Conservation (phyloP, 805 yeast genomes). For the Spathaspora girioi region DNA sequence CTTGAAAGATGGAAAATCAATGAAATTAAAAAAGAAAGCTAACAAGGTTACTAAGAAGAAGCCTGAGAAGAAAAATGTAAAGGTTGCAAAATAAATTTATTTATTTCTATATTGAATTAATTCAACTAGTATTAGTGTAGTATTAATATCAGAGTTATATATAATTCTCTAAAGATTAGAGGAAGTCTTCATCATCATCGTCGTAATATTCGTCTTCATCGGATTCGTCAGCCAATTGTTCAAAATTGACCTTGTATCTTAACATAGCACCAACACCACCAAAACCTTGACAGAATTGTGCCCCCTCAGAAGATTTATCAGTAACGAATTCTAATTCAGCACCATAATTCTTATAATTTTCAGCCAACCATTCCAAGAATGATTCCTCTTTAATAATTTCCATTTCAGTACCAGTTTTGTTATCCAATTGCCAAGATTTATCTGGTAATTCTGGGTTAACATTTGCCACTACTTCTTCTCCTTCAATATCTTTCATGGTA, state of each 20-base stretch:
- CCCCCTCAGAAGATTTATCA: slow-evolving; percentile 96
- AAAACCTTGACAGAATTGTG: slow-evolving; percentile 95
- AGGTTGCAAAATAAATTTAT: neutral
- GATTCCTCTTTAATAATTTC: slow-evolving; percentile 82
- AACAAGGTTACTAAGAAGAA: slow-evolving; percentile 2
- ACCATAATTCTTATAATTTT: slow-evolving; percentile 91
- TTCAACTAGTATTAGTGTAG: neutral
- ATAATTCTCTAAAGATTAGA: slow-evolving; percentile 2
- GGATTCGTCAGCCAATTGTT: slow-evolving; percentile 83
- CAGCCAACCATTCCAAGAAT: slow-evolving; percentile 96
- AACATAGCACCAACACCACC: slow-evolving; percentile 98
- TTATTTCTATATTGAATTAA: neutral
- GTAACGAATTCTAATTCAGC: slow-evolving; percentile 95
- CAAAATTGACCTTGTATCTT: slow-evolving; percentile 96
- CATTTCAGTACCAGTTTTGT: slow-evolving; percentile 86
- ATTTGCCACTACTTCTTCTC: slow-evolving; percentile 67
- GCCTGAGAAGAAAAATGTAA: neutral
- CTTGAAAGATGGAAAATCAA: slow-evolving; percentile 26
- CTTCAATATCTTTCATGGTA: slow-evolving; percentile 80
- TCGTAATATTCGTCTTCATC: slow-evolving; percentile 84
- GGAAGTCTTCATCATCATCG: slow-evolving; percentile 49
- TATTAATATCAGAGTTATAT: neutral
- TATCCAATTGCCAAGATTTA: slow-evolving; percentile 75
- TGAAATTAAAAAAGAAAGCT: slow-evolving; percentile 8
- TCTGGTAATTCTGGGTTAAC: slow-evolving; percentile 71